A percentile compares a stretch with the other conserved stretches of the same genome.
These are phyloP conservation scores for Eucalyptus sp. DNA, from an alignment of 345 rosid species.

Conservation along the genomic window DNA sequence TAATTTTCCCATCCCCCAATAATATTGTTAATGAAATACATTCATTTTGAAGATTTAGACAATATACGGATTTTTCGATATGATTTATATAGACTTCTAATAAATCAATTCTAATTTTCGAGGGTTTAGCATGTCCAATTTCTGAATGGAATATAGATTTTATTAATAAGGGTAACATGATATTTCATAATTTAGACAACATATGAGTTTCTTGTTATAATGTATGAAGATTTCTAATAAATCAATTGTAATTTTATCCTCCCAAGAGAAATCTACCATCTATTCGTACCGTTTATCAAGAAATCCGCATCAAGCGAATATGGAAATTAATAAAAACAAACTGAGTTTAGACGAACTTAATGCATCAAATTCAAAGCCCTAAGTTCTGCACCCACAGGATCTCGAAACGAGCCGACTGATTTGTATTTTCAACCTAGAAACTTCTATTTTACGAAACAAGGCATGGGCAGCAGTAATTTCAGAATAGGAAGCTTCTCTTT, in stretches of 20 bases:
- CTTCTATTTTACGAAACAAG: background rate
- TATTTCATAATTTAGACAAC: background rate
- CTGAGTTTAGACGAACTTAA: background rate
- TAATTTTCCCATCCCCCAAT: background rate
- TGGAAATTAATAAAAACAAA: background rate
- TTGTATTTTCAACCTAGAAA: background rate
- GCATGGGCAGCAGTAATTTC: background rate
- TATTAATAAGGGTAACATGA: background rate
- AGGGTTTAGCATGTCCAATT: background rate
- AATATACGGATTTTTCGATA: background rate
- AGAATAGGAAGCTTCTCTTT: background rate
- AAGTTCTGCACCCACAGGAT: background rate
- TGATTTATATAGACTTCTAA: background rate
- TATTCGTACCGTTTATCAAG: background rate
- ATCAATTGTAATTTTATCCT: background rate
- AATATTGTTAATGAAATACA: background rate
- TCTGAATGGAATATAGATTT: accelerated
- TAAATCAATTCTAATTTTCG: background rate
- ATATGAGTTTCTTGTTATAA: background rate
- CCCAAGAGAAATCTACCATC: background rate
- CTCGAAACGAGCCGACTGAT: background rate
- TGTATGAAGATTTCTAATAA: background rate
- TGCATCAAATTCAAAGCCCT: background rate
- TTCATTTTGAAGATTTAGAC: background rate
- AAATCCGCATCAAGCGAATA: background rate